Evolutionary conservation across 805 yeast species (phyloP).

Genomic region (Ogataea pini): DNA sequence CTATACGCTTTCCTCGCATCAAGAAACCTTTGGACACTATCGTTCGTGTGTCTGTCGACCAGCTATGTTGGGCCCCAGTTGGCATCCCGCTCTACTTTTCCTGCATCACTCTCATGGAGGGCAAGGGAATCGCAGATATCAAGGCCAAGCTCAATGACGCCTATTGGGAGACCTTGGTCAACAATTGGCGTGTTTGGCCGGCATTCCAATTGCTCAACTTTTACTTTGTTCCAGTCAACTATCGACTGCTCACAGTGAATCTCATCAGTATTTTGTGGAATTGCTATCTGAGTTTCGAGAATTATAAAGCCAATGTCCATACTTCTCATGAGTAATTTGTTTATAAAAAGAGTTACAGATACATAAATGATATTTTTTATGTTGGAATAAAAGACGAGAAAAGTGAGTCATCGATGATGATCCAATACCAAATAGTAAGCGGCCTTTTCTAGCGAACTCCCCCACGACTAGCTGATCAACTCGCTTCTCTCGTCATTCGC

Average conservation of each 20-base stretch:
- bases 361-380: no score
- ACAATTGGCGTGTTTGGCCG: slow-evolving; percentile 93
- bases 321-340: not conserved
- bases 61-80: slow-evolving; percentile 73
- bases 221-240: slow-evolving; percentile 68
- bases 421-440: no score
- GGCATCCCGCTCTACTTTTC: slow-evolving; percentile 72
- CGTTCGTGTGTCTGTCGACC: slow-evolving; percentile 67
- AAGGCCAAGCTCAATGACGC: slow-evolving; percentile 46
- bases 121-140: slow-evolving; percentile 42
- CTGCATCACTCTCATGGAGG: slow-evolving; percentile 68
- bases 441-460: no score
- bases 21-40: slow-evolving; percentile 36
- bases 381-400: no score
- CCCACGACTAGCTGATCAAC: no score
- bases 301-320: slow-evolving; percentile 31
- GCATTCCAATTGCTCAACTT: slow-evolving; percentile 79
- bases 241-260: slow-evolving; percentile 69
- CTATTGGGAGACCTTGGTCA: slow-evolving; percentile 64
- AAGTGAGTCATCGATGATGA: no score
- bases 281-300: slow-evolving; percentile 66
- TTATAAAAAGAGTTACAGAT: no score
- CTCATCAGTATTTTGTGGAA: slow-evolving; percentile 81
- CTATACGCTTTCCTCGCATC: slow-evolving; percentile 9
- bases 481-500: no score